Base-by-base conservation (phyloP, 169 alveolate species). In the Gregarina niphandrodes region DNA sequence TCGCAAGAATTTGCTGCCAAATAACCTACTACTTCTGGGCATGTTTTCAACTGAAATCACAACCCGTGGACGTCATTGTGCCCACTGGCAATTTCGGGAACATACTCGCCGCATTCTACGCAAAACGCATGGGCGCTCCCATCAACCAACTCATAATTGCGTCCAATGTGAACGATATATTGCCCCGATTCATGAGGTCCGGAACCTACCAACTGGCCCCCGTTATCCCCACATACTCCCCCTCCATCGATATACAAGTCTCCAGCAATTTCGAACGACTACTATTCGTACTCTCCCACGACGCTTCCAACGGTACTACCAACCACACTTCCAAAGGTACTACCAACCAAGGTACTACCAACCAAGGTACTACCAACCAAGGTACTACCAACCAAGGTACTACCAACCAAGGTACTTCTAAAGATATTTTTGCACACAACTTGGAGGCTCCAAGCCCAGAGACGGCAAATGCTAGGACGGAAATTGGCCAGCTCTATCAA, bases 11-110 rank as follows among this genome's bases (percentile, higher is more conserved):
- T n/a, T 31, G 43, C 9, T 20, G 37, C 1, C 62, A 53, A 21
- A 46, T 46, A 17, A 47, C 42, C 12, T 53, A 53, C 20, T 32
- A 22, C 30, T 22, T 41, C 49, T 48, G 13, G 29, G 5, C 48
- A 1, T 26, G 24, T 3, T 34, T 48, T 5, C n/a, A 12, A 17
- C 42, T 29, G 37, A 24, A 29, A 32, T 9, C n/a, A n/a, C n/a
- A 24, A 12, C 17, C 19, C 18, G 40, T 21, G 31, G 42, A 31
- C 18, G 21, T 51, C 16, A 21, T 13, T 13, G 61, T 51, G 5
- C 61, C 61, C 4, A 51, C 61, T 1, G 61, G 61, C 12, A 51
- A 51, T 16, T 51, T 51, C 21, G 61, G 61, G 0, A 37, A 51
- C 23, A 42, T 51, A 6, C 43, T 51, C 26, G 56, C 45, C 11